Evolutionary conservation across 2,329 filamentous ascomycete species (phyloP).

Genomic region (Lanzia echinophila): DNA sequence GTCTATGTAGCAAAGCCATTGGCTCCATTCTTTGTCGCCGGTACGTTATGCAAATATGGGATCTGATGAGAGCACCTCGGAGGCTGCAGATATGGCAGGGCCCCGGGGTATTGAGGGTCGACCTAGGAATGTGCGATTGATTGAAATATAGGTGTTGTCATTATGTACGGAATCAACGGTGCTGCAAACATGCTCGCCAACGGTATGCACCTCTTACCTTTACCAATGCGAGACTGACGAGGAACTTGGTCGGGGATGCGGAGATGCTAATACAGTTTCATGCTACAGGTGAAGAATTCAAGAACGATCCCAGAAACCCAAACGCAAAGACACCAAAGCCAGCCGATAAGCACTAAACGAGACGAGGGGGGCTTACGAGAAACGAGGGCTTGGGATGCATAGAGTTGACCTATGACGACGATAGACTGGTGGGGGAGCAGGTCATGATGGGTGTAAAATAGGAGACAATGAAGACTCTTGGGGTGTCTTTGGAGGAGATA

Average conservation of each 20-base stretch:
- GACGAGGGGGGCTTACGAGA: neutral
- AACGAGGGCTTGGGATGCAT: neutral
- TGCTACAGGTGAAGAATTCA: conserved; percentile 76
- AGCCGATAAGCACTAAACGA: conserved; percentile 27
- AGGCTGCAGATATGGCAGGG: neutral
- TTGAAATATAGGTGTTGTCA: conserved; percentile 60
- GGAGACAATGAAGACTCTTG: conserved; percentile 2
- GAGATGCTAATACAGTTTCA: conserved; percentile 14
- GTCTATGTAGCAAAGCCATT: conserved; percentile 68
- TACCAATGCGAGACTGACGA: neutral
- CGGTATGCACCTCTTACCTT: conserved; percentile 52
- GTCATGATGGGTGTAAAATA: conserved; percentile 1
- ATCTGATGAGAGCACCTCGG: neutral
- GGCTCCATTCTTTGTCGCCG: conserved; percentile 89
- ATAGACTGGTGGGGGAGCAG: neutral
- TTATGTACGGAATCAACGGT: conserved; percentile 88
- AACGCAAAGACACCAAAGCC: conserved; percentile 34
- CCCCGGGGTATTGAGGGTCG: too few species aligned
- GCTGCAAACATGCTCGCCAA: conserved; percentile 69
- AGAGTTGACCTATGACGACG: neutral
- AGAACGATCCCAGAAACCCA: conserved; percentile 93
- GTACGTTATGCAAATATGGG: conserved; percentile 49
- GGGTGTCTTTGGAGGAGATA: neutral
- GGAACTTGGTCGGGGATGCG: neutral
- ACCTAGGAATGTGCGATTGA: conserved; percentile 14